Evolutionary conservation across 306 rosid species (phyloP).

Genomic region (Trifolium repens): DNA sequence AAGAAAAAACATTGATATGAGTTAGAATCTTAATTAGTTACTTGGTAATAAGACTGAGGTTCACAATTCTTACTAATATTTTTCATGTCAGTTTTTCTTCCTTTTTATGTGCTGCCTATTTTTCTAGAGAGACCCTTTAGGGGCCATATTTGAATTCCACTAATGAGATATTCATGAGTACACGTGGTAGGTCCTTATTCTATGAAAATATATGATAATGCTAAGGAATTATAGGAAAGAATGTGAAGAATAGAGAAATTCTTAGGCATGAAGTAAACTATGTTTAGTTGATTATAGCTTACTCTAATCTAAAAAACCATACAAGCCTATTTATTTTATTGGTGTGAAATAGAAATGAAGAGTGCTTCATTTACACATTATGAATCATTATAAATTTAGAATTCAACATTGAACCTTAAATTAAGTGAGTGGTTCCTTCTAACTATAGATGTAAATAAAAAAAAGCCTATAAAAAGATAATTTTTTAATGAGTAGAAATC

Average conservation of each 20-base stretch:
- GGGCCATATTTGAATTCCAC: slow-evolving; percentile 27
- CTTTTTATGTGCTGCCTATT: slow-evolving; percentile 1
- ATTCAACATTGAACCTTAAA: slow-evolving; percentile 29
- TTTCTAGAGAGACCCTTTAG: slow-evolving; percentile 27
- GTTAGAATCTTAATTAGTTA: not conserved
- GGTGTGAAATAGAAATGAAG: slow-evolving; percentile 6
- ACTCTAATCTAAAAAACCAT: slow-evolving; percentile 29
- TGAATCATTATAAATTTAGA: slow-evolving; percentile 35
- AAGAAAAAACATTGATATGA: slow-evolving; percentile 15
- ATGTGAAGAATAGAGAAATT: slow-evolving; percentile 14
- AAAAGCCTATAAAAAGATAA: not conserved
- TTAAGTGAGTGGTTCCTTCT: slow-evolving; percentile 13
- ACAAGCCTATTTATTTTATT: slow-evolving; percentile 2
- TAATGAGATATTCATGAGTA: slow-evolving; percentile 20
- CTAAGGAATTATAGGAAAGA: not conserved
- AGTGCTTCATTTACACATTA: slow-evolving; percentile 26
- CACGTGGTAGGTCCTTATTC: slow-evolving; percentile 1
- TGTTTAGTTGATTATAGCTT: not conserved
- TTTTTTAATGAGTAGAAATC: no score
- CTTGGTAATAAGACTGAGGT: not conserved
- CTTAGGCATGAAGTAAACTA: slow-evolving; percentile 38
- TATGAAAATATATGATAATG: slow-evolving; percentile 3
- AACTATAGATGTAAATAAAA: slow-evolving; percentile 10
- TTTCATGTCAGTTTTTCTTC: not conserved
- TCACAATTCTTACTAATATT: not conserved